Base-by-base conservation (phyloP, 1,139 yeast species). In the Magnusiomyces starmeri region DNA sequence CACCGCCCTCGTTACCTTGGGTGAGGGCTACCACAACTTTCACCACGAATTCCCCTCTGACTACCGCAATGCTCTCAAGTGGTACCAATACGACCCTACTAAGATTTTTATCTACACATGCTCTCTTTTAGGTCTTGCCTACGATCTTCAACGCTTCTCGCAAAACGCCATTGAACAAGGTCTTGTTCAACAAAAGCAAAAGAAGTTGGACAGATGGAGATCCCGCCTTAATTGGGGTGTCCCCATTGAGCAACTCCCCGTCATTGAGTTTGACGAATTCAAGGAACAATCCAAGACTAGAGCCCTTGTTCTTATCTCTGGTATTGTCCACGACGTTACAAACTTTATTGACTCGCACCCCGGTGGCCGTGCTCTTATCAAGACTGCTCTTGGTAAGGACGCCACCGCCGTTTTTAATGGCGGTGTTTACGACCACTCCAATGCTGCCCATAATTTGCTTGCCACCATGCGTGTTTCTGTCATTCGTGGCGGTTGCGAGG, bases 1-100 rank as follows among this genome's bases (percentile, higher is more conserved):
- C 60, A 92, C 98, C 56, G 98, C 98, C 7, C 73, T 92, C 56
- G 96, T 88, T 56, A 92, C 98, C 12, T 85, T 92, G 63, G 98
- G 98, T 68, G 98, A 92, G 75, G 98, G 98, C 56, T 90, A 92
- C 79, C 98, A 92, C 74, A 92, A 92, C 76, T 92, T 92, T 83
- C 98, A 92, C 74, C 98, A 92, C 74, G 97, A 94, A 76, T 92
- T 90, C 81, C 98, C 98, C 61, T 82, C 95, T 46, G 98, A 92
- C 75, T 92, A 92, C 80, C 82, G 98, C 77, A 92, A 92, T 68
- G 98, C 98, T 48, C 79, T 92, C 68, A 86, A 82, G 72, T 94
- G 98, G 98, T 92, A 86, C 77, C 98, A 94, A 78, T 92, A 85
- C 71, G 98, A 92, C 70, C 98, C 98, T 61, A 92, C 97, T 60